A percentile compares a stretch with the other conserved stretches of the same genome.
Evolutionary conservation across 192 early-diverging fungal genomes (phyloP).

Genomic region (Coemansia sp.): DNA sequence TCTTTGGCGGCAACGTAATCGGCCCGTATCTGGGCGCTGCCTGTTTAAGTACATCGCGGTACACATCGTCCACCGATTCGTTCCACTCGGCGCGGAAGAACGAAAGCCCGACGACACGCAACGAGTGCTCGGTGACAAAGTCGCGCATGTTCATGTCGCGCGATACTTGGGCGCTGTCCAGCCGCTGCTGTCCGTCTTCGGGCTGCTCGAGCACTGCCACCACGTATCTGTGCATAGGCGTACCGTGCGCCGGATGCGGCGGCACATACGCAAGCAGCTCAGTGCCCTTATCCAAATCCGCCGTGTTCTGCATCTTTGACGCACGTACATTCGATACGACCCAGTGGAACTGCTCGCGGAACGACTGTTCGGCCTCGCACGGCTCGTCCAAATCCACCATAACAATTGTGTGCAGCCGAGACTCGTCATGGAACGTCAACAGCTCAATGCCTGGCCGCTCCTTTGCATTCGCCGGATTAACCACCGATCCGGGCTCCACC

Average conservation of each 20-base stretch:
- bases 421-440: slow-evolving; percentile 65
- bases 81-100: slow-evolving; percentile 47
- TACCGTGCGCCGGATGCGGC: slow-evolving; percentile 76
- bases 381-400: slow-evolving; percentile 73
- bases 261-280: slow-evolving; percentile 62
- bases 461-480: slow-evolving; percentile 56
- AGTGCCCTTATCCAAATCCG: slow-evolving; percentile 42
- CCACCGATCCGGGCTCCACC: slow-evolving; percentile 33
- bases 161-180: slow-evolving; percentile 46
- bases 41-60: slow-evolving; percentile 43
- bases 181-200: slow-evolving; percentile 53
- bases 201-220: slow-evolving; percentile 65
- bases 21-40: slow-evolving; percentile 34
- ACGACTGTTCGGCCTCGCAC: slow-evolving; percentile 61
- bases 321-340: slow-evolving; percentile 64
- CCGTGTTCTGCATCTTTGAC: slow-evolving; percentile 55
- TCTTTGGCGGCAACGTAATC: slow-evolving; percentile 13
- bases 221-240: slow-evolving; percentile 73
- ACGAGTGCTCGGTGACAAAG: slow-evolving; percentile 29
- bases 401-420: slow-evolving; percentile 65
- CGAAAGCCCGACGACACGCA: slow-evolving; percentile 41
- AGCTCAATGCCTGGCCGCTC: slow-evolving; percentile 58
- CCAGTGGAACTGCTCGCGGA: slow-evolving; percentile 75
- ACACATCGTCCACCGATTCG: slow-evolving; percentile 49
- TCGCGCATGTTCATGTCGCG: slow-evolving; percentile 39